These are phyloP conservation scores for Chaetoceros tenuissimus DNA, from an alignment of 108 stramenopile species.

Conservation along the genomic window DNA sequence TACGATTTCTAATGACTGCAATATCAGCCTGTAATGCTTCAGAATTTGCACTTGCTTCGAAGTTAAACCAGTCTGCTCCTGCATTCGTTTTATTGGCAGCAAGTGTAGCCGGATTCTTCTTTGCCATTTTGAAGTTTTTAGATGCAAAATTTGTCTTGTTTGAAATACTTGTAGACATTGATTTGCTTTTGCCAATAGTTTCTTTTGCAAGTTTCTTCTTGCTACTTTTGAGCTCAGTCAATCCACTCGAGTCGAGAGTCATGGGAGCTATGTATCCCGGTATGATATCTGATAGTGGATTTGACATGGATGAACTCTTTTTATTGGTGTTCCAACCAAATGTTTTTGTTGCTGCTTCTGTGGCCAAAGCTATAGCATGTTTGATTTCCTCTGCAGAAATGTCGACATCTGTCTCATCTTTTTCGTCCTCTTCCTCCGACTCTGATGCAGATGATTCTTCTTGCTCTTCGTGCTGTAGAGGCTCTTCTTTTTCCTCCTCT, in stretches of 20 bases:
- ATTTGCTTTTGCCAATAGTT: not conserved
- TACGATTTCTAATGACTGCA: constrained; percentile 73
- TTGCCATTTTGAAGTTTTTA: not conserved
- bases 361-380: not conserved
- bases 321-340: constrained; percentile 1
- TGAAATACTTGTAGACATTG: not conserved
- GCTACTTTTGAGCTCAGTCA: constrained; percentile 7
- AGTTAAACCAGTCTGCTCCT: constrained; percentile 70
- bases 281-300: constrained; percentile 61
- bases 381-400: not conserved
- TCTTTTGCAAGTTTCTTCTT: not conserved
- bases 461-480: too few relatives aligned
- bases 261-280: constrained; percentile 77
- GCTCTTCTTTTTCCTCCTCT: too few relatives aligned
- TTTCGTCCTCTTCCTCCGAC: too few relatives aligned
- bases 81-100: constrained; percentile 13
- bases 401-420: too few relatives aligned
- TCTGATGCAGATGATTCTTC: too few relatives aligned
- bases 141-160: not conserved
- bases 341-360: not conserved
- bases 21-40: constrained; percentile 50
- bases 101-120: not conserved
- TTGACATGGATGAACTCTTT: constrained; percentile 5
- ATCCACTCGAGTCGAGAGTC: constrained; percentile 38
- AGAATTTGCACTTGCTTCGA: constrained; percentile 28